Base-by-base conservation (phyloP, 208 protist species). In the Trypanosoma brucei region DNA sequence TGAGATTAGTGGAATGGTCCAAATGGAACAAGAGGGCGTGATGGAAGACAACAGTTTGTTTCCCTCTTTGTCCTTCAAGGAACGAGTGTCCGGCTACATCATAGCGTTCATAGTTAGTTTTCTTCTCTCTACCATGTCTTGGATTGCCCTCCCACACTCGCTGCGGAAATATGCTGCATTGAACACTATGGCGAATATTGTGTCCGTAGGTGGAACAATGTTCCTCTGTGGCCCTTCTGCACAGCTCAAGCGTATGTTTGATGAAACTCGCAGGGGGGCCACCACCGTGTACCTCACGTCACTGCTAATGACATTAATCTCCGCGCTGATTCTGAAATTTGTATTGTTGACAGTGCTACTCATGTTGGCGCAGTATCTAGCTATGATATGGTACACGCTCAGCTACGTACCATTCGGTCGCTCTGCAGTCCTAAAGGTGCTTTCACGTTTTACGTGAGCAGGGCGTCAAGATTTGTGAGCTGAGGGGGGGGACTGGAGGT, bases 391-490 rank as follows among this genome's bases (percentile, higher is more conserved):
- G 84, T 90, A 90, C 68, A 74, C 62, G 50, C 62, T 90, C 3
- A 88, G 77, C 59, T 88, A 88, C 62, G 81, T 90, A n/a, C 88
- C 84, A 2, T 83, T 83, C 64, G 79, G 75, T 7, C 79, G 76
- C 8, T 69, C 75, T 31, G 76, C 67, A n/a, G 62, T 81, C 48
- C 53, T 70, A 45, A 54, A 49, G 36, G 6, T 54, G n/a, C 22
- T 54, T 34, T 8, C 22, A 5, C 50, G 50, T 34, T 6, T 54
- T 6, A 33, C 6, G 9, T 35, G 50, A 54, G 7, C 50, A 34
- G 44, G 14, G 0, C 9, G 14, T 8, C 8, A 14, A 48, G 14
- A 48, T n/a, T 48, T n/a, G 0, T 48, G 8, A n/a, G 50, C 9
- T 54, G 50, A 54, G 11, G 11, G 50, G 6, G 7, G 50, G 50